Percentiles rank a stretch among this genome's conserved stretches.
Evolutionary conservation across 768 basidiomycete genomes (phyloP).

Genomic region (Tubosaeta brunneosetosa): DNA sequence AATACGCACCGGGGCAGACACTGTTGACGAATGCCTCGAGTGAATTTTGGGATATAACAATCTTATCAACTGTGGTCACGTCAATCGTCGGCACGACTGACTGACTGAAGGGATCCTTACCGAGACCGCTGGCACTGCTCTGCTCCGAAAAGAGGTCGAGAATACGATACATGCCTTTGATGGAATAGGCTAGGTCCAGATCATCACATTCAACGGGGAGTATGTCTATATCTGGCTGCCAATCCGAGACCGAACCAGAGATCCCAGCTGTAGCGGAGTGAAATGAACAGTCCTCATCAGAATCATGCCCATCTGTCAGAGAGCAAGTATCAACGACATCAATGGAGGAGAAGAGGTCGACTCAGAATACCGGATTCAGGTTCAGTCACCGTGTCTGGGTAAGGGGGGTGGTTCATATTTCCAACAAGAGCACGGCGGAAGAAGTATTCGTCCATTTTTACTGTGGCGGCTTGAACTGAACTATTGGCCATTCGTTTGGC

Average conservation of each 20-base stretch:
- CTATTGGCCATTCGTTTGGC: slow-evolving; percentile 15
- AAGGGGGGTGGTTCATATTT: neutral
- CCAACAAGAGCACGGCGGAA: neutral
- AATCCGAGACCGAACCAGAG: neutral
- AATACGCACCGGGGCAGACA: slow-evolving; percentile 47
- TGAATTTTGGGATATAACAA: slow-evolving; percentile 53
- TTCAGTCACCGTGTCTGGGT: slow-evolving; percentile 1
- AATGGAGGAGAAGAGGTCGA: neutral
- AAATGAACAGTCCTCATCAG: slow-evolving; percentile 14
- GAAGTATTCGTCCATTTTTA: neutral
- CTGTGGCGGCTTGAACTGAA: too few relatives aligned
- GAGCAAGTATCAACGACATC: neutral
- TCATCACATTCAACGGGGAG: neutral
- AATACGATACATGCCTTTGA: slow-evolving; percentile 28
- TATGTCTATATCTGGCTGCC: slow-evolving; percentile 18
- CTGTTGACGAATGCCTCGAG: slow-evolving; percentile 45
- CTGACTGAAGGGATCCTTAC: slow-evolving; percentile 24
- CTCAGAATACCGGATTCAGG: neutral
- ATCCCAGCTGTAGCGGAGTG: neutral
- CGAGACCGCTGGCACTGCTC: slow-evolving; percentile 44
- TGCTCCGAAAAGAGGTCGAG: too few relatives aligned
- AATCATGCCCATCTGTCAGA: neutral
- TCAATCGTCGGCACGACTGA: neutral
- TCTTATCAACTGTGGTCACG: slow-evolving; percentile 47
- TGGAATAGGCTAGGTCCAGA: slow-evolving; percentile 22